Conservation (phyloP, 1,139 yeast species). For the Debaryomycetaceae sp. region DNA sequence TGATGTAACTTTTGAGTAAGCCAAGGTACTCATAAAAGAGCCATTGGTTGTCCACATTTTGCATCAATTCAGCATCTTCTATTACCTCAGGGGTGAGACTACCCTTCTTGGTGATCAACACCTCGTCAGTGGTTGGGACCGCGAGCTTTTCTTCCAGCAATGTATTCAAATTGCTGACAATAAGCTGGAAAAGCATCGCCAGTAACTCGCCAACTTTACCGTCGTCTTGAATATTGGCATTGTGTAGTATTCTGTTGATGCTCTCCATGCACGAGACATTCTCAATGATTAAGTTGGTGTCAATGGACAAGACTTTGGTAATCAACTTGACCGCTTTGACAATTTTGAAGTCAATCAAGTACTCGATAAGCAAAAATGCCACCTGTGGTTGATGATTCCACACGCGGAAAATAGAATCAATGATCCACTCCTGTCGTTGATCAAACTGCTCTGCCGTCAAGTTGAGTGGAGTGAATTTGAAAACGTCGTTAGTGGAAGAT, state of each 20-base stretch:
- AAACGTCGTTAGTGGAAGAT: conserved; percentile 22
- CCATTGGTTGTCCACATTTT: conserved; percentile 37
- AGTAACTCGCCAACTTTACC: conserved; percentile 7
- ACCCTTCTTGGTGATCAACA: conserved; percentile 22
- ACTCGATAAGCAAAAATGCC: conserved; percentile 67
- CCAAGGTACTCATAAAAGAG: conserved; percentile 42
- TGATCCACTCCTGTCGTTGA: conserved; percentile 39
- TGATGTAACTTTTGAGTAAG: conserved; percentile 35
- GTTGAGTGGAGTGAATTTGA: conserved; percentile 32
- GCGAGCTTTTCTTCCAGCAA: conserved; percentile 21
- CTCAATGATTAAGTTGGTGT: conserved; percentile 32
- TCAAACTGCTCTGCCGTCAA: conserved; percentile 32
- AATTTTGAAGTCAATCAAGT: conserved; percentile 50
- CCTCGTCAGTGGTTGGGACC: conserved; percentile 18
- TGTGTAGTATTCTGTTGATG: conserved; percentile 32
- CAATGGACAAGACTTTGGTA: conserved; percentile 36
- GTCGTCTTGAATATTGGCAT: conserved; percentile 3
- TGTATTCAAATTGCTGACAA: conserved; percentile 34
- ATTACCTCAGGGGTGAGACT: conserved; percentile 20
- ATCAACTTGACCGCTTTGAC: conserved; percentile 40
- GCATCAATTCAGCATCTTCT: conserved; percentile 20
- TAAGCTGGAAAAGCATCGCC: conserved; percentile 25
- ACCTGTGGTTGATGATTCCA: conserved; percentile 85
- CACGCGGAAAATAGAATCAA: conserved; percentile 65
- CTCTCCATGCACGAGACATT: conserved; percentile 48